Conservation (phyloP, 1,139 yeast species). For the Magnusiomyces ingens region DNA sequence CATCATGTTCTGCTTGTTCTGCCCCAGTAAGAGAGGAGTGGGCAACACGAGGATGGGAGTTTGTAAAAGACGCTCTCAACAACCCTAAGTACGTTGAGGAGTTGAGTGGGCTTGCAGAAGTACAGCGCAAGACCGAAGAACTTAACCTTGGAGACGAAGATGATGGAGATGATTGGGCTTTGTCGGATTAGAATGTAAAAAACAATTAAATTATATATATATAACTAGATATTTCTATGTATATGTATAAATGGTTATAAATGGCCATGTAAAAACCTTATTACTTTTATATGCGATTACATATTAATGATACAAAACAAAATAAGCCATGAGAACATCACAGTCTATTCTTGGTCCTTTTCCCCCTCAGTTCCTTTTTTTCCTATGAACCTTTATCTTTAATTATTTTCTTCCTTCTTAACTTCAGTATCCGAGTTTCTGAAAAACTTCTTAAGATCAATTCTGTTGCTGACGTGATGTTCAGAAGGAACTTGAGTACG, state of each 20-base stretch:
- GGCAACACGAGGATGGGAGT: conserved; percentile 62
- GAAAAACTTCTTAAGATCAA: conserved; percentile 1
- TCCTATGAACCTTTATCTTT: conserved; percentile 4
- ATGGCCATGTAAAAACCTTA: not conserved
- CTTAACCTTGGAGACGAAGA: conserved; percentile 39
- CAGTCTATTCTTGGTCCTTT: not conserved
- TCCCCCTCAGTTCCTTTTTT: conserved; percentile 2
- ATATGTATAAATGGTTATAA: not conserved
- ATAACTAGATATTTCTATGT: not conserved
- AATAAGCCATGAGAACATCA: too few relatives aligned
- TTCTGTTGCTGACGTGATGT: not conserved
- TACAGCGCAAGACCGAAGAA: conserved; percentile 67
- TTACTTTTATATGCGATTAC: not conserved
- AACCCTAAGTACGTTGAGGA: conserved; percentile 63
- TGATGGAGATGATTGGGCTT: conserved; percentile 13
- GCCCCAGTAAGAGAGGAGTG: conserved; percentile 46
- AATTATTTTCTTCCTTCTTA: conserved; percentile 1
- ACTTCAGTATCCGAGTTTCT: conserved; percentile 4
- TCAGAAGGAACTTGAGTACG: conserved; percentile 1
- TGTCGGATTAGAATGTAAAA: not conserved
- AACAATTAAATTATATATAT: not conserved
- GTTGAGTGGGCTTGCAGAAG: conserved; percentile 65
- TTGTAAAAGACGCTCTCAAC: conserved; percentile 61
- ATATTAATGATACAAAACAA: not conserved
- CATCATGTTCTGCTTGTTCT: conserved; percentile 84